Evolutionary conservation across 2,329 filamentous ascomycete genomes (phyloP), one percentile per base, ranked within the genome.

Genomic region (Penicillium capsulatum): DNA sequence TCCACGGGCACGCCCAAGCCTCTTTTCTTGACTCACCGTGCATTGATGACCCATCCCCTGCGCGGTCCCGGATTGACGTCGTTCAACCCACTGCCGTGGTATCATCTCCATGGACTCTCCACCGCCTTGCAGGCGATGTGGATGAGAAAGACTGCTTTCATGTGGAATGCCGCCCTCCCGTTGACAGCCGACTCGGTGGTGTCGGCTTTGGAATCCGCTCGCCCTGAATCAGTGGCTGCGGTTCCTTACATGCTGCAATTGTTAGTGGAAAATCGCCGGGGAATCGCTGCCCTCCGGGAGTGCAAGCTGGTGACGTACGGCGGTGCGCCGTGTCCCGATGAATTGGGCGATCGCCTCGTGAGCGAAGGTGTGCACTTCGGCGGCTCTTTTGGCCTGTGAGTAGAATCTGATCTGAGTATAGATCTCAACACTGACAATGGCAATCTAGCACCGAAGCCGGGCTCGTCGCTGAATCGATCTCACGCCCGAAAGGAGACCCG

Each of bases 1-100:
- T 72, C 70, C 2, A 74, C 71, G 0, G 70, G 70, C 1, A 61
- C 66, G 3, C 71, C 70, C 0, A 73, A 73, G 41, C 69, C 70
- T 3, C 54, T 73, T 2, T 58, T 64, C 10, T 60, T 71, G 22
- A 69, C 67, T 2, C 69, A 73, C 37, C 56, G 59, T 24, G 61
- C 60, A 3, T 36, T 71, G 15, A 57, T 69, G 50, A 63, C 51
- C 3, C 64, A 61, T 33, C 63, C 65, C 2, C 38, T 65, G 17
- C 45, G 57, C 15, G 60, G 59, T 0, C 63, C 63, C 1, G 66
- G 64, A 0, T 53, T 69, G 17, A 64, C 61, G 1, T 66, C 65
- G 0, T 71, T 71, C 44, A 69, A 67, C 35, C 57, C 68, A 0
- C 56, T 71, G 1, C 69, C 69, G 0, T 69, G 63, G 65, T 71